Base-by-base conservation (phyloP, 208 protist genomes). In the Dictyostelium gargantuum region DNA sequence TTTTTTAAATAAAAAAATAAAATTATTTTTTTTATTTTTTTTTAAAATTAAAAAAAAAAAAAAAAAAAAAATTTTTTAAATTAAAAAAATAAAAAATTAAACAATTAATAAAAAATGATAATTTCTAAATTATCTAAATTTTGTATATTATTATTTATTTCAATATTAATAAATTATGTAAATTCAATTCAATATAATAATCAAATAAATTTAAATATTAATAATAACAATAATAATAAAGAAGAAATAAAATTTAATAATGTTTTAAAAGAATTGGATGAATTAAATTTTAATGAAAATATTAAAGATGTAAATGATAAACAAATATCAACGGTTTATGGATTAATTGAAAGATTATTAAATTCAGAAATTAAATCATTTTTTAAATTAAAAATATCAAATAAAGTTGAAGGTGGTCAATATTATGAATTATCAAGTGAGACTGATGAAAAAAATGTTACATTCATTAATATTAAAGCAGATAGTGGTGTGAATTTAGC, bases 401-500 rank as follows among this genome's bases (percentile, higher is more conserved):
- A 15, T 3, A 0, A 19, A 26, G 10, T 6, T 21, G 9, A 21
- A 17, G 11, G 3, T 29, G 70, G 70, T 2, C 8, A 75, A 75
- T 75, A 75, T 29, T 75, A 70, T 70, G n/a, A 70, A 26, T 26
- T 70, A 11, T 40, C 63, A 23, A 70, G 32, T 11, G 63, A 70
- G 1, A 40, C 63, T 11, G 13, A 40, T 3, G 15, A 23, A 2
- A 40, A 11, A 26, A 29, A 66, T 35, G 19, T 66, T 17, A 66
- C 58, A 35, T 66, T 48, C 48, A 40, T 75, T 6, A n/a, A 8
- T 0, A 52, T 77, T 52, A 52, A 8, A 26, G 82, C 82, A 8
- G 29, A 89, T 42, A 42, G 9, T 29, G 46, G 48, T 32, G 85
- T 92, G 4, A 84, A 81, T 63, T 35, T 92, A 4, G 85, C 85